Base-by-base conservation (phyloP, 75 land plant species). In the Ceratopteris richardii region DNA sequence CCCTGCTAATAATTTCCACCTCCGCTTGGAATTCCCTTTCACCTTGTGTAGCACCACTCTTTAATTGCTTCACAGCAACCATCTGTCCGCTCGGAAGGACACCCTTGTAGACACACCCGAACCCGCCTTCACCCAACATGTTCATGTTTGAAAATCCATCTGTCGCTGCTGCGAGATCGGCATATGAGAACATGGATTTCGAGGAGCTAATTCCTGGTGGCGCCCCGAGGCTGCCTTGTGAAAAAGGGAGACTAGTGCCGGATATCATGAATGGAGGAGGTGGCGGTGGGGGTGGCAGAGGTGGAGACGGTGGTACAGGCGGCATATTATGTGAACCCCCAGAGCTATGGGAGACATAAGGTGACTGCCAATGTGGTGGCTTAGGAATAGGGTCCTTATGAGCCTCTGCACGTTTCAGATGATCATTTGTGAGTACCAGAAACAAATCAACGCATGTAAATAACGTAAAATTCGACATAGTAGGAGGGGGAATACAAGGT, bases 1-100 rank as follows among this genome's bases (percentile, higher is more conserved):
- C 71, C 19, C 93, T 72, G 48, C 88, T 78, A 50, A 88, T 88
- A 40, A 79, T 83, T 70, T 84, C 93, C 27, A 88, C 88, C 67
- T 88, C 93, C 60, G 93, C 82, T 71, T 66, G 70, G 61, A 88
- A 88, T 64, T 88, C 93, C 25, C 82, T 66, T 48, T 84, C 92
- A 14, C 92, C 92, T 58, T 87, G 92, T 0, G 77, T 61, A 23
- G 88, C 73, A 25, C 88, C 93, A 47, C 63, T 68, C 36, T 79
- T 88, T 25, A 88, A 70, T 69, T 84, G 85, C 60, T 88, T 88
- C 23, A 88, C 88, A 37, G 93, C 93, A 9, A 88, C 78, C 1
- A 70, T 66, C 56, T 73, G 77, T 16, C 88, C 88, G 54, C 72
- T 74, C 14, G 70, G 65, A 30, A 84, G 37, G 54, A 20, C 28